These are phyloP conservation scores for Hyaloperonospora brassicae DNA, from an alignment of 352 stramenopile genomes.

Conservation along the genomic window DNA sequence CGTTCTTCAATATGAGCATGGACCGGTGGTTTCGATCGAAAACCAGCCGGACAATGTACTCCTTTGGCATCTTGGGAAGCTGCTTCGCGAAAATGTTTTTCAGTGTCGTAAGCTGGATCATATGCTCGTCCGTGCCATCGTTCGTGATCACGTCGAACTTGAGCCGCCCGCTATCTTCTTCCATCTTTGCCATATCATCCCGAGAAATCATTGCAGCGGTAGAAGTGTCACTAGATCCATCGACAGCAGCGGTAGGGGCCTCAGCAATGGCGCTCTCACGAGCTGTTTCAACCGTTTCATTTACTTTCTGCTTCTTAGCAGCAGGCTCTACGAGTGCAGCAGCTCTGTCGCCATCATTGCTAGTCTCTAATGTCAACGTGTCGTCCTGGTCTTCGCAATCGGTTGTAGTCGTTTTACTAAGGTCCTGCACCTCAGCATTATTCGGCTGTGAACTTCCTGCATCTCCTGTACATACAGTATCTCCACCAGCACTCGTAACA, in stretches of 20 bases:
- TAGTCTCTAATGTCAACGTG: constrained; percentile 4
- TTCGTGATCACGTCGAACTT: constrained; percentile 89
- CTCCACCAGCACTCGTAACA: not conserved
- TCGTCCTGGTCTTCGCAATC: constrained; percentile 23
- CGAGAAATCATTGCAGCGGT: constrained; percentile 62
- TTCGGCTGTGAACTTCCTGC: not conserved
- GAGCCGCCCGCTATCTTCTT: constrained; percentile 68
- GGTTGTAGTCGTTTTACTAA: constrained; percentile 6
- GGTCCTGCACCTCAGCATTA: constrained; percentile 5
- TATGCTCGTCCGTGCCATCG: constrained; percentile 79
- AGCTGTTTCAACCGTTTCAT: constrained; percentile 3
- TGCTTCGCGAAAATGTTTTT: constrained; percentile 98
- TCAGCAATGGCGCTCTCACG: constrained; percentile 11
- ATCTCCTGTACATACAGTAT: not conserved
- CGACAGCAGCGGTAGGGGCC: not conserved
- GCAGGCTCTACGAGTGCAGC: constrained; percentile 4
- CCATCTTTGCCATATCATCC: constrained; percentile 84
- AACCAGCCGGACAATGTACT: constrained; percentile 98
- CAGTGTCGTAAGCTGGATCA: constrained; percentile 90
- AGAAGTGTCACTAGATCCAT: constrained; percentile 8
- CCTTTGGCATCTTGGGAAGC: constrained; percentile 98
- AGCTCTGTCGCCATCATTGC: constrained; percentile 5
- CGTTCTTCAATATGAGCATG: constrained; percentile 91
- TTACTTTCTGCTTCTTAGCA: constrained; percentile 40
- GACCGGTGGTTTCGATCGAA: constrained; percentile 94